These are phyloP conservation scores for Noccaea caerulescens DNA, from an alignment of 345 rosid species.

Conservation along the genomic window DNA sequence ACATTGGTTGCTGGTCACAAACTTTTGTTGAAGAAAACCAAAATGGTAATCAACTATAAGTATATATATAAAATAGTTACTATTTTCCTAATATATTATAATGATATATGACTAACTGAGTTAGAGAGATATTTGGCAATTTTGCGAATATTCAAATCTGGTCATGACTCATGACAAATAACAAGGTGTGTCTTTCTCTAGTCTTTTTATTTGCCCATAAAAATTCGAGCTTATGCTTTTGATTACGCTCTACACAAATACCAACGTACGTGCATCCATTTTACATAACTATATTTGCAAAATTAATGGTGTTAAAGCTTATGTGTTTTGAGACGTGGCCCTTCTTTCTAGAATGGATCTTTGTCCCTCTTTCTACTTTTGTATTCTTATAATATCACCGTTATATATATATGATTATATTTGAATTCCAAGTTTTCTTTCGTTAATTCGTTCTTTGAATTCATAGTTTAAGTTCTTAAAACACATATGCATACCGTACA, in stretches of 20 bases:
- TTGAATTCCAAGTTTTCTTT: not conserved
- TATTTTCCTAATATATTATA: not conserved
- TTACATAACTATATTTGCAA: slow-evolving; percentile 27
- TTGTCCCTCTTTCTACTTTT: slow-evolving; percentile 30
- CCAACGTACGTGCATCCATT: slow-evolving; percentile 40
- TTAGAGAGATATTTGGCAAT: slow-evolving; percentile 25
- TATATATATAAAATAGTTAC: not conserved
- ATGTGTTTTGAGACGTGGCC: slow-evolving; percentile 42
- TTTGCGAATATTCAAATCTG: slow-evolving; percentile 27
- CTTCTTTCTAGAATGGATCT: slow-evolving; percentile 44
- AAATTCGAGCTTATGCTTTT: slow-evolving; percentile 47
- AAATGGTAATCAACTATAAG: not conserved
- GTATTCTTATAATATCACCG: slow-evolving; percentile 13
- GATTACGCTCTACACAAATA: slow-evolving; percentile 39
- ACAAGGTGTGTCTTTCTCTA: slow-evolving; percentile 45
- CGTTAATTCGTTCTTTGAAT: not conserved
- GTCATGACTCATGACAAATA: slow-evolving; percentile 33
- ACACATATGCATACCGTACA: not conserved
- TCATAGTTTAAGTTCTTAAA: not conserved
- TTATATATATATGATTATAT: slow-evolving; percentile 11
- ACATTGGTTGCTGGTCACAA: not conserved
- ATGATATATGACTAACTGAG: not conserved
- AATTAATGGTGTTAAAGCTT: slow-evolving; percentile 41
- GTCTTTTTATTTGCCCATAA: slow-evolving; percentile 38
- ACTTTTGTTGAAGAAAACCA: not conserved